Conservation (phyloP, 2,329 filamentous ascomycete genomes). For the Aspergillus pseudoviridinutans region DNA sequence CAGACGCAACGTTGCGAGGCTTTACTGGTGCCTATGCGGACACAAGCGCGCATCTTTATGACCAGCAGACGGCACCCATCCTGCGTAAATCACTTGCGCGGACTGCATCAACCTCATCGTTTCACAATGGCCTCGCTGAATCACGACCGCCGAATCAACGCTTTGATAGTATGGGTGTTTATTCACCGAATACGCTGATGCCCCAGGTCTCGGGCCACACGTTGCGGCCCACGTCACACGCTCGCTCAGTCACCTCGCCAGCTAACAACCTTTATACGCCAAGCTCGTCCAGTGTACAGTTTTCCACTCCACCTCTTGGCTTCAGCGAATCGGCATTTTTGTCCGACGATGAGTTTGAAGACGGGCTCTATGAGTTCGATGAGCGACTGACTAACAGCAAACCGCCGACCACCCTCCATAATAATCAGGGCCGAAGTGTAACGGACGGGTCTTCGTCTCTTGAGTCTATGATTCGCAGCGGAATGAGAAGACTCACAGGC, state of each 20-base stretch:
- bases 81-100: slow-evolving; percentile 73
- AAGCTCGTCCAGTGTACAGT: slow-evolving; percentile 47
- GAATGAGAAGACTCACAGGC: slow-evolving; percentile 46
- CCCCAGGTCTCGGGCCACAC: slow-evolving; percentile 30
- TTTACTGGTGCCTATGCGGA: slow-evolving; percentile 65
- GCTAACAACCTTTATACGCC: slow-evolving; percentile 48
- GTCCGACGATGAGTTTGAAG: slow-evolving; percentile 74
- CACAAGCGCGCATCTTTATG: slow-evolving; percentile 77
- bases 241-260: slow-evolving; percentile 81
- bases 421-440: slow-evolving; percentile 28
- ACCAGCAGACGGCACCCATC: slow-evolving; percentile 88
- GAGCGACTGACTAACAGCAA: slow-evolving; percentile 52
- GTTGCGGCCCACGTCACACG: slow-evolving; percentile 66
- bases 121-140: slow-evolving; percentile 86
- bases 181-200: slow-evolving; percentile 45
- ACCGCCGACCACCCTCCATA: slow-evolving; percentile 17
- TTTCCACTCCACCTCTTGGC: slow-evolving; percentile 45
- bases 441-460: slow-evolving; percentile 41
- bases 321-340: slow-evolving; percentile 57
- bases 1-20: slow-evolving; percentile 35
- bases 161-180: slow-evolving; percentile 45
- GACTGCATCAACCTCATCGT: slow-evolving; percentile 68
- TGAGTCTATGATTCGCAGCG: slow-evolving; percentile 43
- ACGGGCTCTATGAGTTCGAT: slow-evolving; percentile 76
- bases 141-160: slow-evolving; percentile 56